phyloP scores from a whole-genome alignment of 2,329 filamentous ascomycete genomes.

The Massarina eburnea region DNA sequence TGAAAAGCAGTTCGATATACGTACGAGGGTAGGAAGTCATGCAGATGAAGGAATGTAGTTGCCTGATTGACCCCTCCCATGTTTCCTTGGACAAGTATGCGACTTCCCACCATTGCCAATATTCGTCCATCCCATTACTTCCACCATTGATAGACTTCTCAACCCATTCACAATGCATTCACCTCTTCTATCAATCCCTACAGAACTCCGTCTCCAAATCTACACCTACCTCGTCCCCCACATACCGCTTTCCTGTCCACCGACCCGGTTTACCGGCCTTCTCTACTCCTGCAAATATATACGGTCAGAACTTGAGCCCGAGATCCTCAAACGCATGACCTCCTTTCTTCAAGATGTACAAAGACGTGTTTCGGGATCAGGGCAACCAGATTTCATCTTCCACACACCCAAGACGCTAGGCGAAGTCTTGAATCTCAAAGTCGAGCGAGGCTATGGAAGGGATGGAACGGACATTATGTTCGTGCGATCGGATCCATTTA shows the following conservation, averaged over 20 bases:
- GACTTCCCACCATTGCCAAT: no score
- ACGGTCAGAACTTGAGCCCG: slow-evolving; percentile 7
- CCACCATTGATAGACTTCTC: no score
- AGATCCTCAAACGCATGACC: slow-evolving; percentile 6
- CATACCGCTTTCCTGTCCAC: neutral
- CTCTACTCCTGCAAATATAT: slow-evolving; percentile 11
- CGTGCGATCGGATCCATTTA: slow-evolving; percentile 5
- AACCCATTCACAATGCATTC: neutral
- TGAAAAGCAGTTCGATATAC: no score
- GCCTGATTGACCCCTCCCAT: no score
- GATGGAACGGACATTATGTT: slow-evolving; percentile 1
- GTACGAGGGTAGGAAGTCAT: no score
- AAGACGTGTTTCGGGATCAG: neutral
- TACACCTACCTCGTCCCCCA: slow-evolving; percentile 13
- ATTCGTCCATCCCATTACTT: no score
- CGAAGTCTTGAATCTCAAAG: slow-evolving; percentile 7
- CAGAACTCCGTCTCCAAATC: slow-evolving; percentile 23
- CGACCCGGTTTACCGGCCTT: slow-evolving; percentile 6
- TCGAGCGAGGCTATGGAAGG: slow-evolving; percentile 1
- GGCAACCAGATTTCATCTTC: slow-evolving; percentile 5
- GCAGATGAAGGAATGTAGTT: no score
- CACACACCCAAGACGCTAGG: neutral
- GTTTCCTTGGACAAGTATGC: no score
- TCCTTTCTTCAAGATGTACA: neutral
- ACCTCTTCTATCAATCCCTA: slow-evolving; percentile 17